These are phyloP conservation scores for Verticillium isaacii DNA, from an alignment of 2,329 filamentous ascomycete species.

Conservation along the genomic window DNA sequence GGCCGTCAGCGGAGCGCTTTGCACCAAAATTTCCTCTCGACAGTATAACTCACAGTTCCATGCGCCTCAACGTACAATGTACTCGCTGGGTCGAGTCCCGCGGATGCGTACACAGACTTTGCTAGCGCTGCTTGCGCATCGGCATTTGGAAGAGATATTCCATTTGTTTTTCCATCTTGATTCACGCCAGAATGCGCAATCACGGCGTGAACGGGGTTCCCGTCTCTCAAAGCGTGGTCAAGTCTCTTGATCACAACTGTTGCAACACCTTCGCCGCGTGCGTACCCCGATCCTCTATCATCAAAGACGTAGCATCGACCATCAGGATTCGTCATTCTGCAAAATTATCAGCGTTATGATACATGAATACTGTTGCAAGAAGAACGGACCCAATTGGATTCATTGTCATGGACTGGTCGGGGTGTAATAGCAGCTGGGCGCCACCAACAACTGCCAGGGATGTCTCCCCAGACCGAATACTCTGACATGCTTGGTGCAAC, in stretches of 20 bases:
- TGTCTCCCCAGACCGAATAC: constrained; percentile 22
- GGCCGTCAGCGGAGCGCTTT: too few species aligned
- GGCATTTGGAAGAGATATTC: too few species aligned
- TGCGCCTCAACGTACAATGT: too few species aligned
- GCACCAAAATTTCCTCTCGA: too few species aligned
- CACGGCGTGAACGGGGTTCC: constrained; percentile 21
- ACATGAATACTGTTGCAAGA: too few species aligned
- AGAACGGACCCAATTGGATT: constrained; percentile 13
- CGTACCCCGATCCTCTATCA: constrained; percentile 38
- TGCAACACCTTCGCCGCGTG: constrained; percentile 41
- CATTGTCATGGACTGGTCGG: constrained; percentile 16
- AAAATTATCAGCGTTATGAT: too few species aligned
- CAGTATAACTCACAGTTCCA: too few species aligned
- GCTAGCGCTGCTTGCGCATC: too few species aligned
- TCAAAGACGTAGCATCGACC: constrained; percentile 29
- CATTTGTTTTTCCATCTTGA: constrained; percentile 27
- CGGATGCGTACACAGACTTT: too few species aligned
- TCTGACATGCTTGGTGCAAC: constrained; percentile 26
- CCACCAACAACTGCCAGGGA: constrained; percentile 18
- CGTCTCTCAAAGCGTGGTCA: constrained; percentile 34
- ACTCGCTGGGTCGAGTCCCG: too few species aligned
- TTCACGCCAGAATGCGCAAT: constrained; percentile 28
- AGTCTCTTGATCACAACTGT: constrained; percentile 39
- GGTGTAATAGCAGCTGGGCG: constrained; percentile 16
- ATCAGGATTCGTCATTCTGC: constrained; percentile 16